Conservation (phyloP, 768 basidiomycete species). For the Termitomyces heimii region DNA sequence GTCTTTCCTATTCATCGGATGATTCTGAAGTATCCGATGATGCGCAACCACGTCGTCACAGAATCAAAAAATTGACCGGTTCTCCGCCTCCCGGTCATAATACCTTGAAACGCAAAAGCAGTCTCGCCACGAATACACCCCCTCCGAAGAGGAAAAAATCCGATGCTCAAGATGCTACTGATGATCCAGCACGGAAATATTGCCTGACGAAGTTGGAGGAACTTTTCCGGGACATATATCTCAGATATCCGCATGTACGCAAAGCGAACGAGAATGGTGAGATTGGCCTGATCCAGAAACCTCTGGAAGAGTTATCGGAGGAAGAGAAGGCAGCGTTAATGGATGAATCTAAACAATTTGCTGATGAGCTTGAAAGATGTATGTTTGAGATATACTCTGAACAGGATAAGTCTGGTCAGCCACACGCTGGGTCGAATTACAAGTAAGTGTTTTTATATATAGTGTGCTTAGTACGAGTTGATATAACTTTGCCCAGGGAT, state of each 20-base stretch:
- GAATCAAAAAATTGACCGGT: conserved; percentile 21
- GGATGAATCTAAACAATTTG: conserved; percentile 55
- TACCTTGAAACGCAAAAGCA: conserved; percentile 51
- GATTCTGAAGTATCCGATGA: conserved; percentile 31
- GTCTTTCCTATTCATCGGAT: conserved; percentile 32
- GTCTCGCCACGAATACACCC: conserved; percentile 29
- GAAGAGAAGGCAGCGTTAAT: conserved; percentile 54
- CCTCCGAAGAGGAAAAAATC: conserved; percentile 45
- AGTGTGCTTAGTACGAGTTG: background rate
- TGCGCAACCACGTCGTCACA: conserved; percentile 21
- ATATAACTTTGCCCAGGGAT: conserved; percentile 44
- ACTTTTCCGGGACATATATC: conserved; percentile 63
- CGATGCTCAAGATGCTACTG: conserved; percentile 31
- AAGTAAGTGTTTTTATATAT: conserved; percentile 44
- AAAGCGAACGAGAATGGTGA: conserved; percentile 21
- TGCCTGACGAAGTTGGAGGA: conserved; percentile 74
- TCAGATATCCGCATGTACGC: conserved; percentile 58
- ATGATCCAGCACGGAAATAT: conserved; percentile 77
- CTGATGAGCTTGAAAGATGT: conserved; percentile 67
- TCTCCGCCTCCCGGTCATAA: conserved; percentile 27
- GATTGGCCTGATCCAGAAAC: conserved; percentile 31
- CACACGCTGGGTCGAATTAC: conserved; percentile 68
- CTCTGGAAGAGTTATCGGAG: conserved; percentile 48
- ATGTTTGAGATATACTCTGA: conserved; percentile 76
- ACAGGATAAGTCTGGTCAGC: conserved; percentile 62